Conservation (phyloP, 2,329 filamentous ascomycete genomes). For the Stenocarpella maydis region DNA sequence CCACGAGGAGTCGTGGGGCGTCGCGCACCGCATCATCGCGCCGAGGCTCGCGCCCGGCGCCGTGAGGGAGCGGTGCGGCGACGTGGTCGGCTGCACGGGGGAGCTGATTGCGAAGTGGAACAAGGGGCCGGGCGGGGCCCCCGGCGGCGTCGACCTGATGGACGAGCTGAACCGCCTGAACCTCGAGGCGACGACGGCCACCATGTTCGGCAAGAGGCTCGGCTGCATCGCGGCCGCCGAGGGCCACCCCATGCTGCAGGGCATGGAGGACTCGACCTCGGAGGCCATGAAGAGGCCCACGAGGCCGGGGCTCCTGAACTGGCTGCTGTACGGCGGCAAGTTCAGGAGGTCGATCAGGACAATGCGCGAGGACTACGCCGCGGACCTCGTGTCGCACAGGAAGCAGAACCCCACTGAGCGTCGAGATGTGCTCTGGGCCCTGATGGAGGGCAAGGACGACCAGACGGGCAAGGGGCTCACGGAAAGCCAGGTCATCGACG, state of each 20-base stretch:
- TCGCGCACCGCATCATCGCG: conserved; percentile 61
- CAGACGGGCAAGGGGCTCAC: conserved; percentile 66
- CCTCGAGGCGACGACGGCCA: conserved; percentile 58
- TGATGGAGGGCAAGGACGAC: conserved; percentile 67
- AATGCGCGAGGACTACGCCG: conserved; percentile 61
- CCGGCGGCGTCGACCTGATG: conserved; percentile 44
- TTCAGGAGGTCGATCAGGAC: conserved; percentile 61
- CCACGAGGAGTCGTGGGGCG: conserved; percentile 57
- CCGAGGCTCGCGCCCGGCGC: conserved; percentile 50
- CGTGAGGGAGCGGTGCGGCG: conserved; percentile 50
- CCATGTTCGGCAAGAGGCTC: conserved; percentile 60
- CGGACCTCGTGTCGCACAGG: conserved; percentile 65
- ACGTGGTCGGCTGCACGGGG: conserved; percentile 57
- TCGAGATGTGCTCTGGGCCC: conserved; percentile 67
- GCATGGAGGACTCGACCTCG: conserved; percentile 62
- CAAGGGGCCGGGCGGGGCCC: conserved; percentile 26
- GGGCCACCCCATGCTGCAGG: conserved; percentile 56
- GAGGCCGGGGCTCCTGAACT: conserved; percentile 60
- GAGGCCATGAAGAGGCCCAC: conserved; percentile 65
- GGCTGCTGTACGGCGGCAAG: conserved; percentile 60
- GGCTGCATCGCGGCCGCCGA: conserved; percentile 55
- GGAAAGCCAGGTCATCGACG: conserved; percentile 70
- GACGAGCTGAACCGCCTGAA: conserved; percentile 61
- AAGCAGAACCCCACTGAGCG: conserved; percentile 60
- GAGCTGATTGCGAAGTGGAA: conserved; percentile 63